Base-by-base conservation (phyloP, 345 rosid genomes). In the Hibiscus mutabilis region DNA sequence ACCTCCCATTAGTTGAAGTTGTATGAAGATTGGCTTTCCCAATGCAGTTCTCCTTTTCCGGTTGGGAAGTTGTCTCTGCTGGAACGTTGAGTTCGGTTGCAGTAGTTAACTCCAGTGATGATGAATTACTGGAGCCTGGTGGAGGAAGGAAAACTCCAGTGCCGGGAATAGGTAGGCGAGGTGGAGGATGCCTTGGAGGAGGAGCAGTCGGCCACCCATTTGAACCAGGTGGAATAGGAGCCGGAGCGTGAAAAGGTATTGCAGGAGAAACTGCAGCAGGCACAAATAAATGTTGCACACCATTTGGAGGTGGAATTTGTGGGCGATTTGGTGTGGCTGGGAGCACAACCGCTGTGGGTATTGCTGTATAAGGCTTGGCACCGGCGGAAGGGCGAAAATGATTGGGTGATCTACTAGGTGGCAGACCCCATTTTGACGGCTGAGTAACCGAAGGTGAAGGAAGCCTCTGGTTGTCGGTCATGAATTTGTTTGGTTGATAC, bases 61-160 rank as follows among this genome's bases (percentile, higher is more conserved):
- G 61, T 15, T 77, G 61, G 22, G 79, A n/a, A 15, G 55, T 33
- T 1, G 72, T 61, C 66, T 84, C 86, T 4, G 49, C 62, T 2
- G 60, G 57, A 4, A 66, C 33, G 69, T 59, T 77, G 37, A 25
- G 4, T 24, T 78, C 81, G 5, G 70, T n/a, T 63, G 78, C 77
- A 57, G 71, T 35, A 6, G 73, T 37, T 58, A 77, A 35, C 14
- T 49, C 18, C 72, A 74, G 86, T 68, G 90, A 65, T 53, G 84
- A 66, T 22, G 83, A 77, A 65, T 75, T 77, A 22, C 86, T 87
- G 2, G 86, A 76, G 63, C 89, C 87, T 2, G 79, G 66, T 40
- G 92, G 96, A 78, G 99, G 99, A 73, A 95, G 93, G 84, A 92
- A 95, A 58, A 92, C 99, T 60, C 99, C 98, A 0, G 99, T 95